Conservation (phyloP, 2,329 filamentous ascomycete genomes). For the Clonostachys solani region DNA sequence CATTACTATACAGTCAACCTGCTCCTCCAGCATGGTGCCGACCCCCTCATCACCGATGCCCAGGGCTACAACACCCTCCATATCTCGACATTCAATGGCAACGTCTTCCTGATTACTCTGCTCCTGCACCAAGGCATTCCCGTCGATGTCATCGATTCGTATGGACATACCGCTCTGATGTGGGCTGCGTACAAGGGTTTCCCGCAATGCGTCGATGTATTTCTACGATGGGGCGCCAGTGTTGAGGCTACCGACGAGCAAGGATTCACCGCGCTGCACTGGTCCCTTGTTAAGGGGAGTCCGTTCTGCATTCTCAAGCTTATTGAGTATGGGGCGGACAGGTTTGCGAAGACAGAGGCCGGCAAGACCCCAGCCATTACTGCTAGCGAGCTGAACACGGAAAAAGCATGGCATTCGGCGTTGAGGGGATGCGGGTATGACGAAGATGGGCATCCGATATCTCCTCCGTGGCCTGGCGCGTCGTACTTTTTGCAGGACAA, state of each 20-base stretch:
- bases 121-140: slow-evolving; percentile 93
- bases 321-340: slow-evolving; percentile 90
- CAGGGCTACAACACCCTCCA: slow-evolving; percentile 98
- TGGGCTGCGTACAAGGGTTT: slow-evolving; percentile 99
- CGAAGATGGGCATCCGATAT: slow-evolving; percentile 67
- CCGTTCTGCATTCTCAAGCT: slow-evolving; percentile 87
- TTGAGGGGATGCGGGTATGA: slow-evolving; percentile 82
- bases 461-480: slow-evolving; percentile 67
- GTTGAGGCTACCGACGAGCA: slow-evolving; percentile 88
- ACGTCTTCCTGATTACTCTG: slow-evolving; percentile 82
- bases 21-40: slow-evolving; percentile 84
- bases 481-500: slow-evolving; percentile 73
- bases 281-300: slow-evolving; percentile 92
- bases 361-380: slow-evolving; percentile 88
- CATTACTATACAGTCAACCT: slow-evolving; percentile 96
- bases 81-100: slow-evolving; percentile 95
- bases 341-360: slow-evolving; percentile 82
- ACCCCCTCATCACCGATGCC: slow-evolving; percentile 86
- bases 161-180: slow-evolving; percentile 93
- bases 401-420: slow-evolving; percentile 75
- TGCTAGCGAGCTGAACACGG: slow-evolving; percentile 86
- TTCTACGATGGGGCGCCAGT: slow-evolving; percentile 91
- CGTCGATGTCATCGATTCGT: slow-evolving; percentile 84
- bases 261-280: slow-evolving; percentile 92
- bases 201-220: slow-evolving; percentile 85